phyloP scores from a whole-genome alignment of 176 grass and related monocot species.

The Paspalum notatum region DNA sequence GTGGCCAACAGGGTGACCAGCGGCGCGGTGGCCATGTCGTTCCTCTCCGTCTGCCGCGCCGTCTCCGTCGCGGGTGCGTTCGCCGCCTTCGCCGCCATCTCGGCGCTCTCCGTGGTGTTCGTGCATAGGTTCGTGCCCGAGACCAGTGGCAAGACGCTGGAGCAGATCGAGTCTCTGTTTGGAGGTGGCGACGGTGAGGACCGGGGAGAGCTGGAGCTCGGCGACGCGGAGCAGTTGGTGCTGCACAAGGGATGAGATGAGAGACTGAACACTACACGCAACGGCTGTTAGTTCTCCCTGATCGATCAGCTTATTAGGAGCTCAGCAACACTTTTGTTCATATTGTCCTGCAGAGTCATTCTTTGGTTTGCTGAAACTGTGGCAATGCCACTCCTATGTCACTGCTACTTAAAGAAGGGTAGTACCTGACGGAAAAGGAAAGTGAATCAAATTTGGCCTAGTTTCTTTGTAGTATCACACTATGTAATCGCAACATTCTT shows the following conservation, averaged over 20 bases:
- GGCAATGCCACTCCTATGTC: too few species aligned
- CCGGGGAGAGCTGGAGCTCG: constrained; percentile 47
- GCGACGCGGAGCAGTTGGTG: constrained; percentile 45
- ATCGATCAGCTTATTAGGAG: too few species aligned
- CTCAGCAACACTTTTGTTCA: too few species aligned
- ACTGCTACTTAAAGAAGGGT: too few species aligned
- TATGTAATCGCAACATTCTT: too few species aligned
- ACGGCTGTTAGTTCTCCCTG: too few species aligned
- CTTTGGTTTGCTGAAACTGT: too few species aligned
- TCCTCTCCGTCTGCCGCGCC: constrained; percentile 62
- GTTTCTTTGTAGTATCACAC: too few species aligned
- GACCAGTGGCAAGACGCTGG: constrained; percentile 72
- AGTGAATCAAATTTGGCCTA: too few species aligned
- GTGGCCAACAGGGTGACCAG: constrained; percentile 68
- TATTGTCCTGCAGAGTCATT: too few species aligned
- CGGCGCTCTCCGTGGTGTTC: constrained; percentile 63
- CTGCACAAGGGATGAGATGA: neutral
- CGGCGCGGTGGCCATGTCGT: constrained; percentile 78
- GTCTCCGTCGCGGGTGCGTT: constrained; percentile 63
- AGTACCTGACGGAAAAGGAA: too few species aligned
- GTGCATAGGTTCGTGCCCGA: constrained; percentile 66
- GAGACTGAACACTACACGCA: too few species aligned
- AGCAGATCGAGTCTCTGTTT: constrained; percentile 77
- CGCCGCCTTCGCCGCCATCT: constrained; percentile 56
- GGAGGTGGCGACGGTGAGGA: constrained; percentile 11